A percentile compares a stretch with the other conserved stretches of the same genome.
These are phyloP conservation scores for Starmerella bombi DNA, from an alignment of 805 yeast species.

Conservation along the genomic window DNA sequence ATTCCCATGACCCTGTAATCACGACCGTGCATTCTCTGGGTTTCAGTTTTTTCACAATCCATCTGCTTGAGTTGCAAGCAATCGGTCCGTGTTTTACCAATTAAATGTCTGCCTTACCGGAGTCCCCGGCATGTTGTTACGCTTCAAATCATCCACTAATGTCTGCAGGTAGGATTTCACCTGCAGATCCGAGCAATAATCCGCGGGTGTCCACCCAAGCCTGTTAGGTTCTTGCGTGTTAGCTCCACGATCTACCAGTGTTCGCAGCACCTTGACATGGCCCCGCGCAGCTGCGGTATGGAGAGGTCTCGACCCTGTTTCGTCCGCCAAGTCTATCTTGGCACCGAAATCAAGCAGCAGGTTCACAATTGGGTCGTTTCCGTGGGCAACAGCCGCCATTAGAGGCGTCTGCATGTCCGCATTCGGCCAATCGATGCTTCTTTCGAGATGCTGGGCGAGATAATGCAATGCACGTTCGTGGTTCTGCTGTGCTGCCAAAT, in stretches of 20 bases:
- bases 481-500: slow-evolving; percentile 49
- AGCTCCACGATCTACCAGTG: slow-evolving; percentile 39
- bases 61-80: too few relatives aligned
- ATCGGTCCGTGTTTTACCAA: too few relatives aligned
- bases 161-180: slow-evolving; percentile 34
- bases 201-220: slow-evolving; percentile 54
- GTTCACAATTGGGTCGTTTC: slow-evolving; percentile 49
- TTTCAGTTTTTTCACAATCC: too few relatives aligned
- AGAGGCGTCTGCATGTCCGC: slow-evolving; percentile 31
- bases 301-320: slow-evolving; percentile 65
- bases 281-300: slow-evolving; percentile 73
- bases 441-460: slow-evolving; percentile 51
- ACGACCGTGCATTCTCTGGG: too few relatives aligned
- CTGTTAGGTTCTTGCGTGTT: slow-evolving; percentile 39
- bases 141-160: slow-evolving; percentile 14
- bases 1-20: too few relatives aligned
- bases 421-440: slow-evolving; percentile 50
- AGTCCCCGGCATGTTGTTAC: slow-evolving; percentile 13
- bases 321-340: slow-evolving; percentile 57
- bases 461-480: slow-evolving; percentile 63
- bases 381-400: slow-evolving; percentile 52
- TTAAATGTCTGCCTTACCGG: slow-evolving; percentile 14
- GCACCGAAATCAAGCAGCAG: slow-evolving; percentile 64
- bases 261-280: slow-evolving; percentile 40
- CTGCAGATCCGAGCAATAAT: slow-evolving; percentile 43